Base-by-base conservation (phyloP, 805 yeast species). In the Candida montana region DNA sequence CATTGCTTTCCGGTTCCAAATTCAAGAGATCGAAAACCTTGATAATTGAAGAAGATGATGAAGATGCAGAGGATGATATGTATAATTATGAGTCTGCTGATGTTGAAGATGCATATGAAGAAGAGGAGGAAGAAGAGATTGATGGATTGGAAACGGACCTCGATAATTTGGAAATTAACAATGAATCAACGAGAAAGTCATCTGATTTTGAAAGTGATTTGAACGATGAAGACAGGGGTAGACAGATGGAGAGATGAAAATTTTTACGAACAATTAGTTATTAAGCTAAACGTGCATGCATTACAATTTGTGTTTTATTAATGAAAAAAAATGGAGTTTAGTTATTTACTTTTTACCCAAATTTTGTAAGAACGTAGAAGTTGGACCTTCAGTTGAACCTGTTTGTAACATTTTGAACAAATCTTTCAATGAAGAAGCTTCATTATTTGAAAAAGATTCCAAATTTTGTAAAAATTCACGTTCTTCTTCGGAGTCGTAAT, bases 381-480 rank as follows among this genome's bases (percentile, higher is more conserved):
- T 62, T 1, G 72, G 71, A 1, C 70, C 70, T 15, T 55, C 53
- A 2, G 52, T 31, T 2, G 63, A 64, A 2, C 53, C 24, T 10
- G 49, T 37, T 26, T 52, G 44, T 11, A 67, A 33, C 24, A 62
- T 52, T 31, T 57, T 50, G 24, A 65, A 32, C 9, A 66, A 44
- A 18, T 57, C 52, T 32, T 46, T 39, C 28, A 64, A 31, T 8
- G 57, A 47, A 16, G 41, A 38, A 24, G 37, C 24, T 31, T 43
- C 50, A 15, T 33, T 33, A 3, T 26, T 4, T 8, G 45, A 30
- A 7, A 26, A 6, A 8, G 29, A 26, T 5, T 26, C 29, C 29
- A 48, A 24, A 23, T 42, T 24, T 4, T 38, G 32, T 5, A 41
- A 8, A 3, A 34, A 6, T 17, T 51, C 55, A 4, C 54, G 57